phyloP scores from a whole-genome alignment of 371 early-diverging fungal genomes.

The Syncephalastrum contaminatum region DNA sequence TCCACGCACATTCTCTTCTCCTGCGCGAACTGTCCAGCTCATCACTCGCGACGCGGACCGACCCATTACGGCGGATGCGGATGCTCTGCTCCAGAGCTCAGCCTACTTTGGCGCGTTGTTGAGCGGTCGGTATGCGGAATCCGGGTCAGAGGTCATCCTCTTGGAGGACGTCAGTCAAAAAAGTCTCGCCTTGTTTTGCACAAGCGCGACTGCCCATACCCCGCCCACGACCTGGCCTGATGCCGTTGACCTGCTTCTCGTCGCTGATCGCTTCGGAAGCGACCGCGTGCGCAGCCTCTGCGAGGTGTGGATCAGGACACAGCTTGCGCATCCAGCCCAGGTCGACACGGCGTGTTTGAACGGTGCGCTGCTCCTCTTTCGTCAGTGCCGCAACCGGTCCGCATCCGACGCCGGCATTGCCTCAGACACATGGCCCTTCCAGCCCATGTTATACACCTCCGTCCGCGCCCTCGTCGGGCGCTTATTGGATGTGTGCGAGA shows the following conservation, averaged over 20 bases:
- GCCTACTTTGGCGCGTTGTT: constrained; percentile 32
- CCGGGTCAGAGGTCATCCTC: constrained; percentile 10
- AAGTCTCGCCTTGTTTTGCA: background rate
- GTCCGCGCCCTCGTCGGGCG: background rate
- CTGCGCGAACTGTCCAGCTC: too few species aligned
- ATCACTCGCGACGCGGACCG: too few species aligned
- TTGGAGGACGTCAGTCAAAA: constrained; percentile 24
- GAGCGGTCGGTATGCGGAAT: constrained; percentile 25
- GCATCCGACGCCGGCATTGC: constrained; percentile 21
- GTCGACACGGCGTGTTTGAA: constrained; percentile 5
- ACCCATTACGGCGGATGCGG: constrained; percentile 12
- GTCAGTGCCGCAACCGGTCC: constrained; percentile 23
- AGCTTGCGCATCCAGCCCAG: constrained; percentile 3
- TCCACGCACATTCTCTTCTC: background rate
- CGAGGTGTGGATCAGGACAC: constrained; percentile 26
- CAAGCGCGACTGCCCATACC: background rate
- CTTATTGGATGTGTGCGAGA: constrained; percentile 4
- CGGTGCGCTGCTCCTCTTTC: constrained; percentile 24
- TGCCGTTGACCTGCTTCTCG: constrained; percentile 21
- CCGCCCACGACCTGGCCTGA: constrained; percentile 15
- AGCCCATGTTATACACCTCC: constrained; percentile 9
- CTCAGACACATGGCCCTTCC: constrained; percentile 32
- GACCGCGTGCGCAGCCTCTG: constrained; percentile 15
- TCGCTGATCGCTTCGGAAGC: constrained; percentile 30
- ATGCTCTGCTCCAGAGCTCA: constrained; percentile 16